These are phyloP conservation scores for Plectosphaerella plurivora DNA, from an alignment of 2,329 filamentous ascomycete species.

Conservation along the genomic window DNA sequence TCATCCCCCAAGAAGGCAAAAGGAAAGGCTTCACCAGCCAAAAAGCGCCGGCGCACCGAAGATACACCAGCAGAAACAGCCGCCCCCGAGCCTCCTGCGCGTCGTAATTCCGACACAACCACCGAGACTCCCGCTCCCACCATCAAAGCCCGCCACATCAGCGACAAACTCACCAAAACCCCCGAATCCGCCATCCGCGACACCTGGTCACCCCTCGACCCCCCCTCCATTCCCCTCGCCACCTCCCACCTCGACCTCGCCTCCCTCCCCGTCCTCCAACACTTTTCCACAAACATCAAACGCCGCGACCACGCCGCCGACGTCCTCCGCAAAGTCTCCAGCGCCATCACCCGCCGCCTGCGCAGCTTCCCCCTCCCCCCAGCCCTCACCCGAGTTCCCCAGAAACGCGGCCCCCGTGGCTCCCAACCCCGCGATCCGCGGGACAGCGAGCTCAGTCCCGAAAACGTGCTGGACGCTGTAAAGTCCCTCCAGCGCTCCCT, in stretches of 20 bases:
- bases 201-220: conserved; percentile 60
- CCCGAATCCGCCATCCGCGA: conserved; percentile 62
- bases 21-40: conserved; percentile 2
- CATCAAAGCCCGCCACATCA: conserved; percentile 45
- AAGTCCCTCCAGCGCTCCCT: conserved; percentile 52
- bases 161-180: conserved; percentile 46
- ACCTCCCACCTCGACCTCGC: conserved; percentile 51
- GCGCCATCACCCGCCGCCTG: conserved; percentile 54
- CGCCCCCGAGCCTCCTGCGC: background rate
- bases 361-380: conserved; percentile 65
- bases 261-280: conserved; percentile 57
- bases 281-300: conserved; percentile 42
- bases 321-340: conserved; percentile 50
- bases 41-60: conserved; percentile 4
- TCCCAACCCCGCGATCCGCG: conserved; percentile 20
- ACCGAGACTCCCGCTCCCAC: conserved; percentile 18
- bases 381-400: conserved; percentile 19
- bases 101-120: conserved; percentile 11
- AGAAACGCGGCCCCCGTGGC: conserved; percentile 15
- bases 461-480: conserved; percentile 58
- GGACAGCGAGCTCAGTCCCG: conserved; percentile 60
- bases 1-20: background rate
- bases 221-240: conserved; percentile 51
- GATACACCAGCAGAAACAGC: conserved; percentile 5
- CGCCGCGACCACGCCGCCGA: conserved; percentile 49